A percentile compares a stretch with the other conserved stretches of the same genome.
These are phyloP conservation scores for Skeletonema costatum DNA, from an alignment of 108 stramenopile genomes.

Conservation along the genomic window DNA sequence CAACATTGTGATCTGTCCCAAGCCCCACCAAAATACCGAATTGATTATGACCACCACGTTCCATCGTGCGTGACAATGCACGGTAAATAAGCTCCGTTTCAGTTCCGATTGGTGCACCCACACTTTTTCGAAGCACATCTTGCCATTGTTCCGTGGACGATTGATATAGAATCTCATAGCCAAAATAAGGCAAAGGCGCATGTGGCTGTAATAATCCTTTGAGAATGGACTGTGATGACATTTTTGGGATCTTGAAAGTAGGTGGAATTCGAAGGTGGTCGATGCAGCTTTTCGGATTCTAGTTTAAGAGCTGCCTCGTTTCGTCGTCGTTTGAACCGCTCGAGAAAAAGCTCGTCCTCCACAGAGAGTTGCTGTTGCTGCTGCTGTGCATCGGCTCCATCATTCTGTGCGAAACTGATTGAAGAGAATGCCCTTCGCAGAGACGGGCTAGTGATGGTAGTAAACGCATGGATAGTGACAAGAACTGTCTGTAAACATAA, in stretches of 20 bases:
- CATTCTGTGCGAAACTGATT: background rate
- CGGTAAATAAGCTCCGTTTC: constrained; percentile 33
- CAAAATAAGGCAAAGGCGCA: constrained; percentile 29
- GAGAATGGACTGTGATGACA: constrained; percentile 15
- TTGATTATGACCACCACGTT: constrained; percentile 62
- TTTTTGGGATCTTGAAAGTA: constrained; percentile 19
- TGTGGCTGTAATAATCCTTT: constrained; percentile 3
- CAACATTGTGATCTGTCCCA: constrained; percentile 28
- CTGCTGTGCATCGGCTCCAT: background rate
- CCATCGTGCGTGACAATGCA: constrained; percentile 53
- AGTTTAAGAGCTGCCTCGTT: constrained; percentile 1
- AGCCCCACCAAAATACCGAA: constrained; percentile 71
- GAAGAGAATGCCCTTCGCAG: background rate
- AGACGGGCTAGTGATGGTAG: background rate
- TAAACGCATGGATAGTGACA: background rate
- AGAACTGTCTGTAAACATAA: background rate
- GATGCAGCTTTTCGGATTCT: background rate
- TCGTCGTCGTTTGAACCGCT: constrained; percentile 29
- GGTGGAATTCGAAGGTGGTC: background rate
- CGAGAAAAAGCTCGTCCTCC: constrained; percentile 27
- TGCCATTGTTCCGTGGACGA: constrained; percentile 52
- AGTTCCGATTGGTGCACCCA: constrained; percentile 48
- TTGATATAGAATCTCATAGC: constrained; percentile 38
- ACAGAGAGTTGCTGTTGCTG: background rate
- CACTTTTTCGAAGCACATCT: constrained; percentile 37